These are phyloP conservation scores for Chaetomiaceae sp. DNA, from an alignment of 2,329 filamentous ascomycete genomes.

Conservation along the genomic window DNA sequence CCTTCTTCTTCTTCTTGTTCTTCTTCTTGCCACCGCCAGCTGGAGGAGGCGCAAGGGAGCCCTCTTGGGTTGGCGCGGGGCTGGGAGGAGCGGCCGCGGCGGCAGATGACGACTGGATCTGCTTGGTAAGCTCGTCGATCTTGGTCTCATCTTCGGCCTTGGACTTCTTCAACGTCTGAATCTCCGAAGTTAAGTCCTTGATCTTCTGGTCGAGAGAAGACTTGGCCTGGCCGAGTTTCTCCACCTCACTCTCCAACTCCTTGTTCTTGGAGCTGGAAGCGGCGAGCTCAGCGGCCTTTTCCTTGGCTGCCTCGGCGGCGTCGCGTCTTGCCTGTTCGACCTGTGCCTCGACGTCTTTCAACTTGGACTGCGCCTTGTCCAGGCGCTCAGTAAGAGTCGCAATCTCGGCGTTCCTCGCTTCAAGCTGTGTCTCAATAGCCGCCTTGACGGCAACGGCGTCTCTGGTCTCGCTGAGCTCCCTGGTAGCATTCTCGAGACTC, in stretches of 20 bases:
- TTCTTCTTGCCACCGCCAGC: conserved; percentile 54
- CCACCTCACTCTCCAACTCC: conserved; percentile 40
- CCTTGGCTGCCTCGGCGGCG: conserved; percentile 29
- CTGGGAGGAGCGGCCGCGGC: conserved; percentile 22
- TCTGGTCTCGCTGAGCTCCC: conserved; percentile 52
- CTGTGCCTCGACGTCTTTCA: conserved; percentile 41
- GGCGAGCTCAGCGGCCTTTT: conserved; percentile 36
- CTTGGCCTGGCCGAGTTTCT: conserved; percentile 35
- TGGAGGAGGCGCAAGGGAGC: conserved; percentile 17
- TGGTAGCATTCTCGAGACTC: conserved; percentile 63
- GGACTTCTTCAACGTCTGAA: conserved; percentile 37
- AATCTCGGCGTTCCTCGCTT: conserved; percentile 46
- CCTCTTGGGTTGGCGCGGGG: conserved; percentile 23
- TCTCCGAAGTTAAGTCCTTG: conserved; percentile 41
- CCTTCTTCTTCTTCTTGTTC: conserved; percentile 89
- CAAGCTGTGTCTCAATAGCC: conserved; percentile 47
- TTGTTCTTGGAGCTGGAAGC: conserved; percentile 33
- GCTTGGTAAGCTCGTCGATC: conserved; percentile 39
- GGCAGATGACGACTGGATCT: conserved; percentile 30
- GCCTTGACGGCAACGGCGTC: conserved; percentile 39
- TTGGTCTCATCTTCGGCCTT: conserved; percentile 39
- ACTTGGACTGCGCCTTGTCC: conserved; percentile 39
- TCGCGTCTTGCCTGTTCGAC: conserved; percentile 31
- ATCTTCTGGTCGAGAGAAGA: conserved; percentile 42
- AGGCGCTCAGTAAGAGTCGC: conserved; percentile 47